Evolutionary conservation across 1,284 basidiomycete genomes (phyloP).

Genomic region (Fomes fomentarius): DNA sequence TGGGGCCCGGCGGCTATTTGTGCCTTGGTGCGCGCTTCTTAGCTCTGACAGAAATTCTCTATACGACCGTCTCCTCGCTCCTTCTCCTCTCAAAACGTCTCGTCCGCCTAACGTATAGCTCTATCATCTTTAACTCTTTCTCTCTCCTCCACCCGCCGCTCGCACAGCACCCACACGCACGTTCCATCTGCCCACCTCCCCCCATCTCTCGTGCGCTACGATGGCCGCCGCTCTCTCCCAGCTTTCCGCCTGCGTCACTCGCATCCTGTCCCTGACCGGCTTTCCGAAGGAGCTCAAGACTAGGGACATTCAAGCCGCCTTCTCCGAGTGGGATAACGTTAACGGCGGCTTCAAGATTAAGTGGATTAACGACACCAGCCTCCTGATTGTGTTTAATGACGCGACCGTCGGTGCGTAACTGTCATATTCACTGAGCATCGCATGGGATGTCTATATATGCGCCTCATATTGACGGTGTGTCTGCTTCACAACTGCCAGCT

Average conservation of each 20-base stretch:
- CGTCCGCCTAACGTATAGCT: constrained; percentile 31
- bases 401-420: constrained; percentile 72
- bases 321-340: constrained; percentile 86
- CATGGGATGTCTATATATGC: too few relatives aligned
- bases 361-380: constrained; percentile 97
- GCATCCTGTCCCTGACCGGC: constrained; percentile 89
- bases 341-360: constrained; percentile 98
- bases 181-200: constrained; percentile 16
- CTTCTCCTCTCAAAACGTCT: constrained; percentile 29
- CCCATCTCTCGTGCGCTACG: constrained; percentile 23
- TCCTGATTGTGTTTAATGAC: constrained; percentile 93
- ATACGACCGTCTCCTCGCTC: constrained; percentile 38
- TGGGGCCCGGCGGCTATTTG: constrained; percentile 23
- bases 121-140: constrained; percentile 27
- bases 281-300: constrained; percentile 97
- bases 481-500: too few relatives aligned
- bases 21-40: constrained; percentile 24
- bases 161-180: constrained; percentile 22
- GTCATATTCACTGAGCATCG: not conserved
- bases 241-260: constrained; percentile 92
- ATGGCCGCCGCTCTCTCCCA: constrained; percentile 66
- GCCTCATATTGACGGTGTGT: too few relatives aligned
- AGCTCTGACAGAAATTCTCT: constrained; percentile 32
- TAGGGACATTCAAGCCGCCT: constrained; percentile 91
- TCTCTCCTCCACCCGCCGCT: constrained; percentile 21